Conservation (phyloP, 148 eudicot genomes). For the Polygonum aviculare region DNA sequence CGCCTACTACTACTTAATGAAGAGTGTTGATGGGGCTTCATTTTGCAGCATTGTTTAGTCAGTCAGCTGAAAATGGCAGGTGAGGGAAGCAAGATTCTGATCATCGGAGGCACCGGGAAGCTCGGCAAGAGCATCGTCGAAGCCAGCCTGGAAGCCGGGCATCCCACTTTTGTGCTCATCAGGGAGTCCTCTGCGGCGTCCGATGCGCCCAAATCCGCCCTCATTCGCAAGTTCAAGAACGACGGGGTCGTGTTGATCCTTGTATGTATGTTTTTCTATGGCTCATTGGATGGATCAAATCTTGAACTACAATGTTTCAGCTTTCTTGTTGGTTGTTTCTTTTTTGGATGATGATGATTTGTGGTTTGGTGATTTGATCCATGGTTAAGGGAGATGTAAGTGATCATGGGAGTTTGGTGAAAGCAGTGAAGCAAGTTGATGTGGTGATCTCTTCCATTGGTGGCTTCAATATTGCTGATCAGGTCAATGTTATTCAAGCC, state of each 20-base stretch:
- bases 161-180: slow-evolving; percentile 44
- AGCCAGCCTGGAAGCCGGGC: slow-evolving; percentile 46
- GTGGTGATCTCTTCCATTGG: slow-evolving; percentile 61
- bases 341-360: neutral
- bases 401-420: slow-evolving; percentile 50
- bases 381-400: slow-evolving; percentile 38
- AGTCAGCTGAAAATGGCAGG: slow-evolving; percentile 21
- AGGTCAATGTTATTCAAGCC: slow-evolving; percentile 51
- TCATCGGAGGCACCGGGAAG: slow-evolving; percentile 67
- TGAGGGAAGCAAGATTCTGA: slow-evolving; percentile 39
- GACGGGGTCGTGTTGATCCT: slow-evolving; percentile 38
- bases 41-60: no score
- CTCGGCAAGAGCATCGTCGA: slow-evolving; percentile 47
- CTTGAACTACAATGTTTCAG: neutral
- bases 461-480: slow-evolving; percentile 32
- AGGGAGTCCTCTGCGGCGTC: slow-evolving; percentile 30
- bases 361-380: neutral
- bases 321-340: neutral
- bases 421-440: slow-evolving; percentile 61
- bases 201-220: slow-evolving; percentile 27
- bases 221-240: slow-evolving; percentile 39
- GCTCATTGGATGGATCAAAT: neutral
- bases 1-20: no score
- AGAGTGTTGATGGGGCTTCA: no score
- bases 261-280: slow-evolving; percentile 13